Evolutionary conservation across 2,329 filamentous ascomycete species (phyloP).

Genomic region (Fusarium pseudograminearum): DNA sequence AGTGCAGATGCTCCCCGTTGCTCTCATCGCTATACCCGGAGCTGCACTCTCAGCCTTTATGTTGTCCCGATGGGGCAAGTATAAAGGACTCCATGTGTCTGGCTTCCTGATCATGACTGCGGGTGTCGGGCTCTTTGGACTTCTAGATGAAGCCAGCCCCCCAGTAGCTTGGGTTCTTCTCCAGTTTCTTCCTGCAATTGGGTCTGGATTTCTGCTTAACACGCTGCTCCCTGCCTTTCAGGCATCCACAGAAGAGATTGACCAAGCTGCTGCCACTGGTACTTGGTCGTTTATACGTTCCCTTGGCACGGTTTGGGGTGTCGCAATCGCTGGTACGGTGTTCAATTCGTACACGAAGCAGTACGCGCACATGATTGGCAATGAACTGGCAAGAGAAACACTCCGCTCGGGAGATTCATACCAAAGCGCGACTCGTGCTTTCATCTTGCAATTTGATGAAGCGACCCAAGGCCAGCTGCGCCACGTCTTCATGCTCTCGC

Average conservation of each 20-base stretch:
- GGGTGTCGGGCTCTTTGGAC: slow-evolving; percentile 56
- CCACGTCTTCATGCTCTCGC: slow-evolving; percentile 41
- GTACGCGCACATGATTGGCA: slow-evolving; percentile 41
- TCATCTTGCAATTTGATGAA: slow-evolving; percentile 40
- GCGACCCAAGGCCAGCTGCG: slow-evolving; percentile 39
- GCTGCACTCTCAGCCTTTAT: slow-evolving; percentile 46
- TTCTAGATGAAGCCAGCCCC: slow-evolving; percentile 52
- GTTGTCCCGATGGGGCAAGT: slow-evolving; percentile 50
- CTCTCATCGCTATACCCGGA: slow-evolving; percentile 49
- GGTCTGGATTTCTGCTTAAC: slow-evolving; percentile 58
- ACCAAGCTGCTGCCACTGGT: slow-evolving; percentile 53
- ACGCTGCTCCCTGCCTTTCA: slow-evolving; percentile 59
- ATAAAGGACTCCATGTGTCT: slow-evolving; percentile 51
- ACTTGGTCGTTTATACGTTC: slow-evolving; percentile 59
- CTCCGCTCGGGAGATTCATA: slow-evolving; percentile 48
- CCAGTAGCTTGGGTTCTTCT: slow-evolving; percentile 55
- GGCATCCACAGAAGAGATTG: slow-evolving; percentile 51
- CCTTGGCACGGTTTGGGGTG: slow-evolving; percentile 60
- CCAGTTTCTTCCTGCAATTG: slow-evolving; percentile 56
- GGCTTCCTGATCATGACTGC: slow-evolving; percentile 56
- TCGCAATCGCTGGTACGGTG: slow-evolving; percentile 58
- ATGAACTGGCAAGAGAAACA: slow-evolving; percentile 21
- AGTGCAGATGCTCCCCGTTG: slow-evolving; percentile 50
- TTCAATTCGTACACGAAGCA: slow-evolving; percentile 52
- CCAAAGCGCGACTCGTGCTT: slow-evolving; percentile 43